Base-by-base conservation (phyloP, 148 eudicot species). In the Agrostemma githago region DNA sequence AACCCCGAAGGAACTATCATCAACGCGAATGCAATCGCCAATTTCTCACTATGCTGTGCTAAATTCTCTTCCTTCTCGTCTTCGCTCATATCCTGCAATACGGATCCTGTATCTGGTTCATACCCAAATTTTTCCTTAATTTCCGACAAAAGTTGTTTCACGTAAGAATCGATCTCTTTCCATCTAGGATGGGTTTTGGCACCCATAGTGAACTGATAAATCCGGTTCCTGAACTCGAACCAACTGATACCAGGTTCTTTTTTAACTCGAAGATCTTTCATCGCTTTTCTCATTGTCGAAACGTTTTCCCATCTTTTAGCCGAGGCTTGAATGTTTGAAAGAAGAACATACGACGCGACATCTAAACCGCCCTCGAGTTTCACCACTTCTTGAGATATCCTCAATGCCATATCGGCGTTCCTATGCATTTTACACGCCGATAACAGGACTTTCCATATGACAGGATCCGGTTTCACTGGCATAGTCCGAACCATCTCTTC, bases 231-330 rank as follows among this genome's bases (percentile, higher is more conserved):
- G 71, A 83, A 62, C 78, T 93, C 98, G 8, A 90, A 85, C 98
- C 98, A 93, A 81, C 98, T 93, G 62, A 90, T 72, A 11, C 96
- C 94, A 0, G 96, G 96, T 69, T 89, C 92, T 74, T 93, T 93
- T 82, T 85, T 93, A 64, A 90, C 88, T 73, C 78, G 76, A 77
- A 77, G 77, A 37, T 84, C 90, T 77, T 83, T 84, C 96, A 93
- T 93, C 21, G 81, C 74, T 84, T 84, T 89, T 77, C 96, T 82
- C 56, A 90, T 80, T 64, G 78, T 80, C 4, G 96, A 93, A 37
- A 88, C 94, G 37, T 86, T 86, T 26, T 84, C 81, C 98, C 98
- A 89, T 78, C 81, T 79, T 68, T 80, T 82, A 43, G 85, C 92
- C 12, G 87, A 83, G 48, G 98, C 93, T 20, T 93, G 92, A 16